These are phyloP conservation scores for Coprinopsis cinerea DNA, from an alignment of 768 basidiomycete species.

Conservation along the genomic window DNA sequence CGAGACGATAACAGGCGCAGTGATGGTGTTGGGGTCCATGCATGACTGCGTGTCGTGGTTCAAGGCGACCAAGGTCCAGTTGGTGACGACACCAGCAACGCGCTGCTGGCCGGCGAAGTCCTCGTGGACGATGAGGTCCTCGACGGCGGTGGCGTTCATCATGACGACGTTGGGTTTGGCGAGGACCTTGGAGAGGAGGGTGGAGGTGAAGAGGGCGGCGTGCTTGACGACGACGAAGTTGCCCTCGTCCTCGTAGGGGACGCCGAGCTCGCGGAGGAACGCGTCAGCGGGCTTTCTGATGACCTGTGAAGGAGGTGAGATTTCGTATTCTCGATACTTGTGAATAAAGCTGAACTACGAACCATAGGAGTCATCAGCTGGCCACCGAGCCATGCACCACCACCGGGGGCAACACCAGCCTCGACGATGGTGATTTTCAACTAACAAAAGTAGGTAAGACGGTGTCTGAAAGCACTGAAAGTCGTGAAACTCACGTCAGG, in stretches of 20 bases:
- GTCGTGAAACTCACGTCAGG: slow-evolving; percentile 45
- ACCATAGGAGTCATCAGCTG: slow-evolving; percentile 81
- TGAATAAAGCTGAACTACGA: slow-evolving; percentile 11
- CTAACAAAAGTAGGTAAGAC: slow-evolving; percentile 15
- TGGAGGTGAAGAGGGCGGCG: slow-evolving; percentile 76
- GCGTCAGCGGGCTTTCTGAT: slow-evolving; percentile 72
- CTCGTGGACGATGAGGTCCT: slow-evolving; percentile 66
- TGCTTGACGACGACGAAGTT: slow-evolving; percentile 76
- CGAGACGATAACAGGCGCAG: slow-evolving; percentile 67
- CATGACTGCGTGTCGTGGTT: slow-evolving; percentile 74
- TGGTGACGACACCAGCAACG: slow-evolving; percentile 45
- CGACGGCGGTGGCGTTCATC: slow-evolving; percentile 78
- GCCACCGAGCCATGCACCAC: slow-evolving; percentile 74
- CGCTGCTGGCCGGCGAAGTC: slow-evolving; percentile 51
- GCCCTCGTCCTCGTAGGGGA: slow-evolving; percentile 76
- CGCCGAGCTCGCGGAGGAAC: slow-evolving; percentile 64
- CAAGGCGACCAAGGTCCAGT: slow-evolving; percentile 47
- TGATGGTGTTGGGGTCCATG: slow-evolving; percentile 79
- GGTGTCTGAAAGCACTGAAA: neutral
- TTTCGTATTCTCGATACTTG: neutral
- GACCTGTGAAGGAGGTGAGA: slow-evolving; percentile 34
- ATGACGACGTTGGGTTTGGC: slow-evolving; percentile 65
- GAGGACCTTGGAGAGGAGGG: slow-evolving; percentile 64
- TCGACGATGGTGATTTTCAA: slow-evolving; percentile 58
- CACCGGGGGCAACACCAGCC: slow-evolving; percentile 75